Evolutionary conservation across 192 early-diverging fungal species (phyloP).

Genomic region (Ambispora gerdemannii): DNA sequence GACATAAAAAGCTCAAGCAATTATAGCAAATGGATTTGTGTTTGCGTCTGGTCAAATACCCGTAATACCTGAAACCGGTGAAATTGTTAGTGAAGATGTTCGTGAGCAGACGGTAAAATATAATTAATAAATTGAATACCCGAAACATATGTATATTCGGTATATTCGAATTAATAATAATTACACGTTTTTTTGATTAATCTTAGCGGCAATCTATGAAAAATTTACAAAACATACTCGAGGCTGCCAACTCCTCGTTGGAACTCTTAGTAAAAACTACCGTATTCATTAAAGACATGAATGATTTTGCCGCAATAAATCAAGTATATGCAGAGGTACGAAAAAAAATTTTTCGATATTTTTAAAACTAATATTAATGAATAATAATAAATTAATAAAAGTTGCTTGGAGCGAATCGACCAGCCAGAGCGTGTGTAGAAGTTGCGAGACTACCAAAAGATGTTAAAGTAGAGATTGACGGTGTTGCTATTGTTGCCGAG

Average conservation of each 20-base stretch:
- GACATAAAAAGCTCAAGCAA: constrained; percentile 54
- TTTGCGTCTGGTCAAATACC: constrained; percentile 79
- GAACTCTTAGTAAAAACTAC: constrained; percentile 94
- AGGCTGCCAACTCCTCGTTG: constrained; percentile 74
- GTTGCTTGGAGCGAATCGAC: constrained; percentile 60
- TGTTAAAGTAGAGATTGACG: constrained; percentile 92
- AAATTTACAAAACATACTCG: constrained; percentile 84
- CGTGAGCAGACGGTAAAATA: constrained; percentile 61
- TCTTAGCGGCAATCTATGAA: constrained; percentile 60
- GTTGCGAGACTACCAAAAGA: constrained; percentile 89
- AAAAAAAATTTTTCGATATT: background rate
- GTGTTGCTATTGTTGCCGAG: constrained; percentile 68
- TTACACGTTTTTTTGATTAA: too few species aligned
- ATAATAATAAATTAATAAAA: constrained; percentile 26
- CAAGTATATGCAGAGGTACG: constrained; percentile 75
- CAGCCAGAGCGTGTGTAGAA: constrained; percentile 79
- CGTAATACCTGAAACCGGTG: constrained; percentile 71
- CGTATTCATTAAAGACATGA: constrained; percentile 89
- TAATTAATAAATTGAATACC: background rate
- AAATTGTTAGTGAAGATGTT: constrained; percentile 69
- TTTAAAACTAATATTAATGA: background rate
- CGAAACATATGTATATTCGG: constrained; percentile 9
- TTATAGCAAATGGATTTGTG: constrained; percentile 79
- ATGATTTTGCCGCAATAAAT: constrained; percentile 90
- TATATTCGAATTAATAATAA: constrained; percentile 10